Conservation (phyloP, 1,284 basidiomycete species). For the Puccinia coronata region DNA sequence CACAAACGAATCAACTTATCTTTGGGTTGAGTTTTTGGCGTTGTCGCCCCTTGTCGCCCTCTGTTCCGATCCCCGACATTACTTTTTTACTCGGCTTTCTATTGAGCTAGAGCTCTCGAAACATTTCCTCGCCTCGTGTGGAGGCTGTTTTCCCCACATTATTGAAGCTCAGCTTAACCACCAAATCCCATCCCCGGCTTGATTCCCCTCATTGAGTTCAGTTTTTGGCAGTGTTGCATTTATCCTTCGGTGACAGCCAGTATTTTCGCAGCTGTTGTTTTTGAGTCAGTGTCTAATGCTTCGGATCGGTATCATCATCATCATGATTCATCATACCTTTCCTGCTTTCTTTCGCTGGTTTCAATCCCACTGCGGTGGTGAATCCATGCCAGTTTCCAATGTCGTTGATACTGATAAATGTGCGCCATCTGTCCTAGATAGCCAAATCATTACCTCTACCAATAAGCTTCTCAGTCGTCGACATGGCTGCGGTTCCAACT, state of each 20-base stretch:
- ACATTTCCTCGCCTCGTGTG: constrained; percentile 10
- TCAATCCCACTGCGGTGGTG: background rate
- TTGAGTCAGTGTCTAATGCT: constrained; percentile 17
- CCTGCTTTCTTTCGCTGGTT: background rate
- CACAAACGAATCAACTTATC: background rate
- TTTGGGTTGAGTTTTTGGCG: background rate
- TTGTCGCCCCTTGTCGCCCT: background rate
- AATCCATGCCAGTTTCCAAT: background rate
- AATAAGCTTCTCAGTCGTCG: constrained; percentile 21
- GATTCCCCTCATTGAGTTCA: constrained; percentile 1
- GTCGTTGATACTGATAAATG: background rate
- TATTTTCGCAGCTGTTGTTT: constrained; percentile 14
- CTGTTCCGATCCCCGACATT: background rate
- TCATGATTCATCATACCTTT: too few relatives aligned
- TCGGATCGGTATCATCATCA: background rate
- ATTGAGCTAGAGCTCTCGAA: background rate
- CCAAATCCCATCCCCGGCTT: constrained; percentile 1
- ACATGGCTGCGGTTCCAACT: constrained; percentile 35
- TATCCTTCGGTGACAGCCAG: constrained; percentile 1
- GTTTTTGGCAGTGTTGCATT: background rate
- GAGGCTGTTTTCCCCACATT: background rate
- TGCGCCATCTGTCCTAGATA: background rate
- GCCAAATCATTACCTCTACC: background rate
- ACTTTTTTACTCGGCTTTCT: background rate
- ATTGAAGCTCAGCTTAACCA: background rate